Conservation (phyloP, 306 rosid species). For the Trifolium subterraneum region DNA sequence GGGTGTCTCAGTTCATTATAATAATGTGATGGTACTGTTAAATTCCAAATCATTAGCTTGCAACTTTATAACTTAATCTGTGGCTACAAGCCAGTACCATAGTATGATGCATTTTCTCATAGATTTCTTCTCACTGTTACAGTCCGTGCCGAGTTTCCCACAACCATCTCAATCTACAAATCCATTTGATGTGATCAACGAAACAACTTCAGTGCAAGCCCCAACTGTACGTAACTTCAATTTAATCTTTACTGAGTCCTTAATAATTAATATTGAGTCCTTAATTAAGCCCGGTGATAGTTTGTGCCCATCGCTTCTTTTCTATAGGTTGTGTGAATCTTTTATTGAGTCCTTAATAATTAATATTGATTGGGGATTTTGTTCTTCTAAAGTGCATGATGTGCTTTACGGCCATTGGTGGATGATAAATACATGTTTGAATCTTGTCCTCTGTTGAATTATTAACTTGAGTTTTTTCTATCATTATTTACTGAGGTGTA, state of each 20-base stretch:
- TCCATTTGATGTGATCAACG: conserved; percentile 76
- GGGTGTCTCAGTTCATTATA: conserved; percentile 65
- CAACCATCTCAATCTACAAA: conserved; percentile 69
- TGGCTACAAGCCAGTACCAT: conserved; percentile 35
- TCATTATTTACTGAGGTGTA: not conserved
- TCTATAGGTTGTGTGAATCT: conserved; percentile 30
- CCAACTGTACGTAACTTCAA: conserved; percentile 55
- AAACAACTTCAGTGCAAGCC: conserved; percentile 63
- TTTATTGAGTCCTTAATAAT: conserved; percentile 28
- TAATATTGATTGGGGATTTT: conserved; percentile 33
- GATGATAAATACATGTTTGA: conserved; percentile 12
- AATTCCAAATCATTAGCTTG: conserved; percentile 1
- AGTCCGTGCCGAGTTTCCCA: conserved; percentile 62
- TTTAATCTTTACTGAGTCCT: too few species aligned
- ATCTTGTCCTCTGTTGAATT: conserved; percentile 29
- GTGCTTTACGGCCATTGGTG: conserved; percentile 27
- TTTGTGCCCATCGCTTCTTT: not conserved
- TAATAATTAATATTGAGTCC: too few species aligned
- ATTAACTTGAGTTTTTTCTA: not conserved
- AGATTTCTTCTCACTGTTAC: conserved; percentile 49
- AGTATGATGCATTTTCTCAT: conserved; percentile 31
- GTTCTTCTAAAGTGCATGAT: conserved; percentile 25
- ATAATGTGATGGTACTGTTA: conserved; percentile 56
- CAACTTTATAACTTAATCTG: conserved; percentile 28
- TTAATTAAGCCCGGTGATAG: not conserved